These are phyloP conservation scores for Globisporangium takayamanum DNA, from an alignment of 352 stramenopile genomes.

Conservation along the genomic window DNA sequence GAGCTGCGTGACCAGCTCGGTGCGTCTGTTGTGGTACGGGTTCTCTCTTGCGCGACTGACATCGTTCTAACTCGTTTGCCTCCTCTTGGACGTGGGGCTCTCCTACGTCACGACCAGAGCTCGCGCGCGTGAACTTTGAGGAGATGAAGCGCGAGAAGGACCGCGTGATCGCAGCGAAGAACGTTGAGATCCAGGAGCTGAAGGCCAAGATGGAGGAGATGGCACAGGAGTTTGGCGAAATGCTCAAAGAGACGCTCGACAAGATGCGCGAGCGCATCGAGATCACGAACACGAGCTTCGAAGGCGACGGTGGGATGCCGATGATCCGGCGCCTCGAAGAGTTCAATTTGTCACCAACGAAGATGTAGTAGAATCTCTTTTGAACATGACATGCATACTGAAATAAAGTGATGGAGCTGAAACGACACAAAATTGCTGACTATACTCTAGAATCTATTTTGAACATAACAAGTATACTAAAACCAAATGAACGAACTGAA, in stretches of 20 bases:
- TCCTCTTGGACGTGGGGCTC: background rate
- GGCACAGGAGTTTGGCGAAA: slow-evolving; percentile 91
- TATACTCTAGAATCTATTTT: too few relatives aligned
- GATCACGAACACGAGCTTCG: slow-evolving; percentile 88
- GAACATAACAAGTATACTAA: too few relatives aligned
- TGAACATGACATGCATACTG: too few relatives aligned
- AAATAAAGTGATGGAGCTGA: too few relatives aligned
- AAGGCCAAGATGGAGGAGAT: slow-evolving; percentile 95
- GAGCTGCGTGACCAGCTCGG: slow-evolving; percentile 90
- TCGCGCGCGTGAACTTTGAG: slow-evolving; percentile 79
- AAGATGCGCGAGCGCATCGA: slow-evolving; percentile 94
- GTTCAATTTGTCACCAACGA: slow-evolving; percentile 71
- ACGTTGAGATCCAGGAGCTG: slow-evolving; percentile 85
- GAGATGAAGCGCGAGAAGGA: slow-evolving; percentile 91
- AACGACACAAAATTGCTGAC: too few relatives aligned
- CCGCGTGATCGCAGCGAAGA: slow-evolving; percentile 83
- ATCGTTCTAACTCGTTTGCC: background rate
- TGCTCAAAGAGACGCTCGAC: slow-evolving; percentile 93
- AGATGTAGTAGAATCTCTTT: slow-evolving; percentile 16
- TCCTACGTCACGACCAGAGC: slow-evolving; percentile 34
- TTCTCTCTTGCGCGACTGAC: background rate
- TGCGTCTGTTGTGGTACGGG: slow-evolving; percentile 6
- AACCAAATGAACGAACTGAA: too few relatives aligned
- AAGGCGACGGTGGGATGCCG: slow-evolving; percentile 61
- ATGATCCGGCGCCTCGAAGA: slow-evolving; percentile 85